Percentiles rank a stretch among this genome's conserved stretches.
Evolutionary conservation across 2,329 filamentous ascomycete genomes (phyloP).

Genomic region (Cladosporium sphaerospermum): DNA sequence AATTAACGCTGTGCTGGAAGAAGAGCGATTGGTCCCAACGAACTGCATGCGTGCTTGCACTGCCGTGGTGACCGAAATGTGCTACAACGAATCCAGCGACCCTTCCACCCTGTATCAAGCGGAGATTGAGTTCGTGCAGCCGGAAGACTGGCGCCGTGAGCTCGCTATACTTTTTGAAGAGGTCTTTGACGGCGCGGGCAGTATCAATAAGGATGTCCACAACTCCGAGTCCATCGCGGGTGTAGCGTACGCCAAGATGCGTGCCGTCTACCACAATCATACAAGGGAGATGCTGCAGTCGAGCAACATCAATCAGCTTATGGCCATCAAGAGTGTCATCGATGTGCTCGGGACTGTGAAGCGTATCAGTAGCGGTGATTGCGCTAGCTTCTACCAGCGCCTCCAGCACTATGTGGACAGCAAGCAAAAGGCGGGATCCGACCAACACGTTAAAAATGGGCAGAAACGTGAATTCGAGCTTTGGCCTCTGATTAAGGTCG

Average conservation of each 20-base stretch:
- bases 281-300: constrained; percentile 36
- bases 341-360: constrained; percentile 43
- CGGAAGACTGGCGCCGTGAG: constrained; percentile 49
- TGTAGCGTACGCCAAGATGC: constrained; percentile 47
- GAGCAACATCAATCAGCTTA: constrained; percentile 36
- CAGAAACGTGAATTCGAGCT: constrained; percentile 31
- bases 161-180: constrained; percentile 46
- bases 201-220: constrained; percentile 31
- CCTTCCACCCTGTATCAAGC: constrained; percentile 43
- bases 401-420: constrained; percentile 51
- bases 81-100: constrained; percentile 45
- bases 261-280: constrained; percentile 42
- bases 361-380: constrained; percentile 33
- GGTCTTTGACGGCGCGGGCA: constrained; percentile 37
- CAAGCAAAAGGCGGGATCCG: constrained; percentile 41
- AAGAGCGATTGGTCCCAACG: constrained; percentile 51
- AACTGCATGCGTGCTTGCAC: constrained; percentile 59
- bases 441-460: constrained; percentile 29
- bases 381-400: constrained; percentile 39
- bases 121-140: constrained; percentile 52
- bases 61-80: constrained; percentile 55
- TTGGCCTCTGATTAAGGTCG: constrained; percentile 51
- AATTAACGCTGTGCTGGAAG: constrained; percentile 58
- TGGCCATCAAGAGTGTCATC: constrained; percentile 35
- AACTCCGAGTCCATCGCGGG: constrained; percentile 44